Percentiles rank a stretch among this genome's conserved stretches.
Evolutionary conservation across 495 filamentous ascomycete genomes (phyloP).

Genomic region (Penicillium desertorum): DNA sequence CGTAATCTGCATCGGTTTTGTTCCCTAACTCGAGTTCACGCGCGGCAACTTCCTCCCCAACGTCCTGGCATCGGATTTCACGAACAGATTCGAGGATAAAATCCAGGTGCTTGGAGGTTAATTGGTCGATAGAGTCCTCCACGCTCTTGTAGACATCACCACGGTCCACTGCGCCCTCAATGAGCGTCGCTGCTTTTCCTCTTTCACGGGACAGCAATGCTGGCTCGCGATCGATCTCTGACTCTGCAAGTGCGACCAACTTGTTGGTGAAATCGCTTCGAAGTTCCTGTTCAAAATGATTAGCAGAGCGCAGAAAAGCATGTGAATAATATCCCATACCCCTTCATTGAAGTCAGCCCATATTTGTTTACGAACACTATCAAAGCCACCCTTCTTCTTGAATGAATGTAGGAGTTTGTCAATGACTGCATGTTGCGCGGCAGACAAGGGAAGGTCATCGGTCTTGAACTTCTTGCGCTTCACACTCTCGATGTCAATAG

Average conservation of each 20-base stretch:
- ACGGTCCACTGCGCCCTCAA: slow-evolving; percentile 84
- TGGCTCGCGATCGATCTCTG: slow-evolving; percentile 79
- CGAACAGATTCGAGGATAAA: slow-evolving; percentile 67
- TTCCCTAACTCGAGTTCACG: slow-evolving; percentile 67
- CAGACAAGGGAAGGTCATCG: slow-evolving; percentile 75
- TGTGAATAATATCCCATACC: slow-evolving; percentile 47
- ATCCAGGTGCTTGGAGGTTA: slow-evolving; percentile 63
- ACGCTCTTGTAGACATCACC: slow-evolving; percentile 77
- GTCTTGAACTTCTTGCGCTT: slow-evolving; percentile 74
- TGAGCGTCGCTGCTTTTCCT: slow-evolving; percentile 74
- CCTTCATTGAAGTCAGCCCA: slow-evolving; percentile 78
- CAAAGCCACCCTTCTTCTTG: slow-evolving; percentile 90
- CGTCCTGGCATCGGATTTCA: slow-evolving; percentile 66
- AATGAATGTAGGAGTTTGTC: slow-evolving; percentile 76
- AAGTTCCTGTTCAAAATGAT: slow-evolving; percentile 53
- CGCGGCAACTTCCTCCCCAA: slow-evolving; percentile 69
- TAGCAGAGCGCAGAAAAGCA: slow-evolving; percentile 9
- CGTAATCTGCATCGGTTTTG: slow-evolving; percentile 83
- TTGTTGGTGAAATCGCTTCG: slow-evolving; percentile 64
- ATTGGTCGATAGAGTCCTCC: slow-evolving; percentile 61
- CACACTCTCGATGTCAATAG: slow-evolving; percentile 38
- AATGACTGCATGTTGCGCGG: slow-evolving; percentile 69
- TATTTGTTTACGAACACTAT: slow-evolving; percentile 74
- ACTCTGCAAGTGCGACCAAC: slow-evolving; percentile 70
- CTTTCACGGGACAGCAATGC: slow-evolving; percentile 73